phyloP scores from a whole-genome alignment of 257 asterid genomes.

The Orobanche coerulescens region DNA sequence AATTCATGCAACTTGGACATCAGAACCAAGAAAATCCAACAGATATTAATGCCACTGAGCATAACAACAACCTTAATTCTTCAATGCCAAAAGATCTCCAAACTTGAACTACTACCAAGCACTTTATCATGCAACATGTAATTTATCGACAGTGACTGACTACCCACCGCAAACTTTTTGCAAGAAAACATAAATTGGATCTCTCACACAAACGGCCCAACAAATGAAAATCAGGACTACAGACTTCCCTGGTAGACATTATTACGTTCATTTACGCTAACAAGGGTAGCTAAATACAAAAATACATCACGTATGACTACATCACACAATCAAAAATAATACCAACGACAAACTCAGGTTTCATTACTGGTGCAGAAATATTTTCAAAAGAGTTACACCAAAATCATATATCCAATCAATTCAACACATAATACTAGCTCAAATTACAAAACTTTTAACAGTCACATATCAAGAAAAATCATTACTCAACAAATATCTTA shows the following conservation, averaged over 20 bases:
- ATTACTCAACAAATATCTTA: neutral
- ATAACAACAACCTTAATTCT: neutral
- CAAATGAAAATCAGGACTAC: neutral
- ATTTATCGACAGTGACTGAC: neutral
- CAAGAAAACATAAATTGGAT: neutral
- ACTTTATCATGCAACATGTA: neutral
- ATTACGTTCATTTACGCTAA: neutral
- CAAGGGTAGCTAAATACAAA: neutral
- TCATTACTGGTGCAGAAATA: neutral
- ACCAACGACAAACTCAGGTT: neutral
- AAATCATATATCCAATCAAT: neutral
- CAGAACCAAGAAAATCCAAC: neutral
- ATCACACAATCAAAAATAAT: neutral
- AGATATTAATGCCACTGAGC: neutral
- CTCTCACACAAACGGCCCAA: neutral
- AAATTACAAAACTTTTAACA: neutral
- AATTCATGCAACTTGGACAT: neutral
- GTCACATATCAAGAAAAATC: neutral
- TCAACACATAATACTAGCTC: conserved; percentile 2
- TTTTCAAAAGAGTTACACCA: neutral
- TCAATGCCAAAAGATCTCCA: neutral
- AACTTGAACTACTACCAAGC: neutral
- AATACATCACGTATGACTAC: neutral
- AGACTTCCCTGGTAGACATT: neutral
- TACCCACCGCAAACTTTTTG: neutral